Conservation (phyloP, 495 filamentous ascomycete species). For the Hyaloscypha bicolor region DNA sequence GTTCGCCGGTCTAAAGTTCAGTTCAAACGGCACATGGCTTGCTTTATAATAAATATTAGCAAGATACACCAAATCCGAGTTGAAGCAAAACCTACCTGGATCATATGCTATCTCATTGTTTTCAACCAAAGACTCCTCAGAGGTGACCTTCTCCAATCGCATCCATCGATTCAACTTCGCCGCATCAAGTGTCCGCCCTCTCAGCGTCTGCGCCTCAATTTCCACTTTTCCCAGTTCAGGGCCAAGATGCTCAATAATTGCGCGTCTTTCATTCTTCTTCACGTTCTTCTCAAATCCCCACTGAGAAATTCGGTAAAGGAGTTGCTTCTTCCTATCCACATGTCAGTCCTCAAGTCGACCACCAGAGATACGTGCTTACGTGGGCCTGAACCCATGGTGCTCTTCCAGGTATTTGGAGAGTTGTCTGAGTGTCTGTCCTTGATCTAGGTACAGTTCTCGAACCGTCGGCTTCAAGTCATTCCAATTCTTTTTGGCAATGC, state of each 20-base stretch:
- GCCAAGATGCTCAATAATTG: slow-evolving; percentile 1
- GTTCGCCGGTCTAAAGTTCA: not conserved
- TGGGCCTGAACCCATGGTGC: slow-evolving; percentile 6
- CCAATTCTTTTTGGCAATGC: not conserved
- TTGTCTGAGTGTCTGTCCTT: slow-evolving; percentile 1
- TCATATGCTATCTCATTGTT: not conserved
- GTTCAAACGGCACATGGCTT: not conserved
- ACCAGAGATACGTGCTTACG: not conserved
- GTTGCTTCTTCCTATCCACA: slow-evolving; percentile 3
- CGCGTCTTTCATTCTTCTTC: slow-evolving; percentile 1
- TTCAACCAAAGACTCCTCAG: not conserved
- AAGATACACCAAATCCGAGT: not conserved
- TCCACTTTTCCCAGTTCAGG: not conserved
- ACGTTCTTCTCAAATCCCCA: slow-evolving; percentile 14
- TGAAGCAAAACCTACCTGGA: not conserved
- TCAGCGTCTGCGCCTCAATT: not conserved
- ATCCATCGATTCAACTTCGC: slow-evolving; percentile 11
- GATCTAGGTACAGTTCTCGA: slow-evolving; percentile 9
- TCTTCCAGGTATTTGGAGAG: not conserved
- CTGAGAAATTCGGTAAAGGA: not conserved
- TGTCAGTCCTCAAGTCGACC: not conserved
- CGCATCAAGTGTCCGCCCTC: not conserved
- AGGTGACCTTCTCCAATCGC: not conserved
- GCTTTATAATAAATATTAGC: not conserved
- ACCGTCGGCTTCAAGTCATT: not conserved